Base-by-base conservation (phyloP, 139 green algal genomes). In the Eudorina sp. region DNA sequence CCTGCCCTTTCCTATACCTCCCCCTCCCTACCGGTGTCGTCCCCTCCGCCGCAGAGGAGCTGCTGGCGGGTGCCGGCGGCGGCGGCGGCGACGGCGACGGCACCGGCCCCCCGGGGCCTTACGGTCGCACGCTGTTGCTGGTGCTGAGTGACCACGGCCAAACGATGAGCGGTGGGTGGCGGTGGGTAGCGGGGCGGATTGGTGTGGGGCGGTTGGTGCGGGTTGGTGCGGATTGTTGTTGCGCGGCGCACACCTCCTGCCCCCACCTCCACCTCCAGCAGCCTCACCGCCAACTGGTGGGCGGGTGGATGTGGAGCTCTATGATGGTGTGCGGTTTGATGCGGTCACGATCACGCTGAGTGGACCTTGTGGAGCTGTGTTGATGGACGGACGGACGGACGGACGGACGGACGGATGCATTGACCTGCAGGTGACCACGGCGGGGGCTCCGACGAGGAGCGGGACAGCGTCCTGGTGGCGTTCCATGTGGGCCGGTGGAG, bases 141-240 rank as follows among this genome's bases (percentile, higher is more conserved):
- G 94, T 99, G n/a, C 89, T 97, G 34, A 96, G 98, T 1, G 98
- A 99, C 91, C 98, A 99, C 80, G 98, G 95, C 14, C 96, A 98
- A 89, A 99, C 97, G 0, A 84, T 97, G 19, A 79, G 89, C 31
- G 80, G 80, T 86, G 60, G 2, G 80, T 73, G 53, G 53, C 45
- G 27, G n/a, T 25, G 29, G 8, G 68, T 23, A 77, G 68, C 36
- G 16, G 16, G 51, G 51, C 51, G 58, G 18, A 36, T 68, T 68
- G 18, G 27, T n/a, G 58, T 31, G 58, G 58, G 58, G 58, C 16
- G 58, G 27, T 58, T 58, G 51, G 51, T 58, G n/a, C n/a, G n/a
- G n/a, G n/a, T n/a, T n/a, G n/a, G n/a, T n/a, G n/a, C n/a, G n/a
- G n/a, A n/a, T n/a, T n/a, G n/a, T n/a, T n/a, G n/a, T n/a, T n/a